Base-by-base conservation (phyloP, 768 basidiomycete genomes). In the Suillus variegatus region DNA sequence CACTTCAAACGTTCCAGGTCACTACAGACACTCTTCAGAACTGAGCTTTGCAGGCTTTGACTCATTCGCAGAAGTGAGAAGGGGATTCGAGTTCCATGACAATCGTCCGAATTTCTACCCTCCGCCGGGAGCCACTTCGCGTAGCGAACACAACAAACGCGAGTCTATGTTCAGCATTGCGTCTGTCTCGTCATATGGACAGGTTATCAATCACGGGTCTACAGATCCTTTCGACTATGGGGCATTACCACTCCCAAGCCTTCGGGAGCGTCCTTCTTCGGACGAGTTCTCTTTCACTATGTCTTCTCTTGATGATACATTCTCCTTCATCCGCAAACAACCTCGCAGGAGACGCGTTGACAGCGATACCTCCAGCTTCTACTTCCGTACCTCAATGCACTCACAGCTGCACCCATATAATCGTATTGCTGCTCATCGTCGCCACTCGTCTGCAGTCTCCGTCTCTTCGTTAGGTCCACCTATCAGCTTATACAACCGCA, bases 291-390 rank as follows among this genome's bases (percentile, higher is more conserved):
- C 84, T 0, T 82, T 85, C 65, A 84, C 86, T 1, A 82, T 85
- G 78, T 82, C 82, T 6, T 73, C 79, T 1, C 80, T 91, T 8
- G 91, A 92, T 46, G 91, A 93, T 65, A 92, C 91, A 0, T 93
- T 93, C 74, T 86, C 86, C 0, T 93, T 90, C 80, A 72, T 82
- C 35, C 75, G 73, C 60, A 69, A 70, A 28, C 75, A 77, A 61
- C 73, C 73, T 2, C 80, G 74, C 32, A 82, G 84, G 40, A 79
- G 74, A 51, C 84, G 91, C 12, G 86, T 91, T 14, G 91, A 90
- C 36, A 92, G 90, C 63, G 91, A 93, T 69, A 84, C 88, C 0
- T 92, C 91, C 0, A 92, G 88, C 72, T 92, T 92, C 78, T 92
- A 90, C 70, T 90, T 90, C 84, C 76, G 71, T 60, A 51, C 41